phyloP scores from a whole-genome alignment of 2,329 filamentous ascomycete species.

The Pseudocercospora fijiensis region DNA sequence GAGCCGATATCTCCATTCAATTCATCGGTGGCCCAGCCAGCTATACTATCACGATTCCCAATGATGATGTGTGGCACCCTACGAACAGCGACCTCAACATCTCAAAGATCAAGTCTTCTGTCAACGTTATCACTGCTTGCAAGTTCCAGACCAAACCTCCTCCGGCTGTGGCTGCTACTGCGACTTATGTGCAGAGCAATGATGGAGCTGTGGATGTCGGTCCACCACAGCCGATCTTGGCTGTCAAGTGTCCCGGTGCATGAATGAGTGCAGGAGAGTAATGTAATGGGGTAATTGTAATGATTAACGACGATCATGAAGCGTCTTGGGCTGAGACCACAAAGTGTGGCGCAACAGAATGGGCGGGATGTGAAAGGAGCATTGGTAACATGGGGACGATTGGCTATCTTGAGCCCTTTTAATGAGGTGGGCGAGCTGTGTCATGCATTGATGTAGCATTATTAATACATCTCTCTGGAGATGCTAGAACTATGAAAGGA shows the following conservation, averaged over 20 bases:
- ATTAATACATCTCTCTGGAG: too few relatives aligned
- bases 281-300: neutral
- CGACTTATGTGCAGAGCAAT: slow-evolving; percentile 9
- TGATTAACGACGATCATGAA: neutral
- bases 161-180: slow-evolving; percentile 7
- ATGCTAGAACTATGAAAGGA: too few relatives aligned
- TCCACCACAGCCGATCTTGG: slow-evolving; percentile 16
- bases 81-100: slow-evolving; percentile 13
- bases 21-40: slow-evolving; percentile 16
- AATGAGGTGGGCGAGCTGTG: neutral
- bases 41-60: slow-evolving; percentile 10
- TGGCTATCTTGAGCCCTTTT: neutral
- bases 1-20: slow-evolving; percentile 7
- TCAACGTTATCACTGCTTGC: slow-evolving; percentile 1
- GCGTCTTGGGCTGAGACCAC: neutral
- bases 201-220: slow-evolving; percentile 13
- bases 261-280: neutral
- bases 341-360: neutral
- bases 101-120: slow-evolving; percentile 10
- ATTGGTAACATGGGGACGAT: neutral
- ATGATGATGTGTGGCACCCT: neutral
- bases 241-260: slow-evolving; percentile 9
- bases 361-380: neutral
- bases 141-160: slow-evolving; percentile 13
- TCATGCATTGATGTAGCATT: neutral